Evolutionary conservation across 371 early-diverging fungal genomes (phyloP).

Genomic region (Mortierella sp.): DNA sequence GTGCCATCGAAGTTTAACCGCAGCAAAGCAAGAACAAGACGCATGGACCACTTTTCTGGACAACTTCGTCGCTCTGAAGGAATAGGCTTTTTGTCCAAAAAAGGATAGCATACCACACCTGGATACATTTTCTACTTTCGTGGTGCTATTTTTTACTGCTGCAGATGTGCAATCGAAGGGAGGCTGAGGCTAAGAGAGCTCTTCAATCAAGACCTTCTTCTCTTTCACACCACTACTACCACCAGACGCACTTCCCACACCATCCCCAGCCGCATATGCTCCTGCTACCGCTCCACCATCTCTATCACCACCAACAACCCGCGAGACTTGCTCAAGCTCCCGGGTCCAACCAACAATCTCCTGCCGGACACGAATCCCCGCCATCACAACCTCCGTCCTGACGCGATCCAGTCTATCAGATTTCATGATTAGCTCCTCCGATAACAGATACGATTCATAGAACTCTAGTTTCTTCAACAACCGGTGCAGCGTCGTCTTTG

Average conservation of each 20-base stretch:
- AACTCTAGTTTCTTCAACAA: constrained; percentile 53
- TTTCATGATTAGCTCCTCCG: constrained; percentile 29
- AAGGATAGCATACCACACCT: neutral
- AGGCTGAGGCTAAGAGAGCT: neutral
- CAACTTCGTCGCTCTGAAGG: neutral
- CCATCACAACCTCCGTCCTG: constrained; percentile 44
- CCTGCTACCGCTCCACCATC: neutral
- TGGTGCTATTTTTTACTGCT: neutral
- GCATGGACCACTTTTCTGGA: constrained; percentile 9
- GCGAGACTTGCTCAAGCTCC: constrained; percentile 31
- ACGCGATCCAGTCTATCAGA: constrained; percentile 35
- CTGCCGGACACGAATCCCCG: constrained; percentile 36
- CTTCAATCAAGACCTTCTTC: constrained; percentile 17
- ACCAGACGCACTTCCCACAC: neutral
- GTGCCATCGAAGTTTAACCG: neutral
- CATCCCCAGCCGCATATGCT: neutral
- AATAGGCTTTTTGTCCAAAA: neutral
- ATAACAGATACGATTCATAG: constrained; percentile 45
- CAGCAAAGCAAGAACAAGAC: neutral
- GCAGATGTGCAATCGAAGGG: neutral
- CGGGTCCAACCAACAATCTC: constrained; percentile 42
- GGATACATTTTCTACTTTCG: neutral
- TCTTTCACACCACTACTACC: neutral
- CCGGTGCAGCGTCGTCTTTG: constrained; percentile 32
- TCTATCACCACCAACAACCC: neutral